phyloP scores from a whole-genome alignment of 768 basidiomycete genomes.

The Lentinula lateritia region DNA sequence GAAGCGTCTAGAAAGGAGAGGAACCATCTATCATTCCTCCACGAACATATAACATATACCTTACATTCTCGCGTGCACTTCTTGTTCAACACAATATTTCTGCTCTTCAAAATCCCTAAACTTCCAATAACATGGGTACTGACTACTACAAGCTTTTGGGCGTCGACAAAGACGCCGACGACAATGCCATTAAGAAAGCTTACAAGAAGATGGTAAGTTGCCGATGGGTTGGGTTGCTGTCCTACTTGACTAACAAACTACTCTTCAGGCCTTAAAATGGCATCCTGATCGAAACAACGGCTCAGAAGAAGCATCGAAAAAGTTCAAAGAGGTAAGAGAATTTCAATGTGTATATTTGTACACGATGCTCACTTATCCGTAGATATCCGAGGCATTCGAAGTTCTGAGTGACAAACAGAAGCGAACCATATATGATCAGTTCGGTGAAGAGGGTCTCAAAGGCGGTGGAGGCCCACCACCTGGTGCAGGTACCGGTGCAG shows the following conservation, averaged over 20 bases:
- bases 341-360: neutral
- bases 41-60: neutral
- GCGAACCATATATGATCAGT: slow-evolving; percentile 83
- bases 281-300: slow-evolving; percentile 91
- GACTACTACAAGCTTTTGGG: slow-evolving; percentile 90
- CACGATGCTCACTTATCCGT: neutral
- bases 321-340: slow-evolving; percentile 80
- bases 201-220: slow-evolving; percentile 85
- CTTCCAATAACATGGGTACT: slow-evolving; percentile 52
- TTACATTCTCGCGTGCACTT: neutral
- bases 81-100: neutral
- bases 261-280: slow-evolving; percentile 74
- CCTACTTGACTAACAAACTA: neutral
- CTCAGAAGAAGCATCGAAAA: slow-evolving; percentile 78
- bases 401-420: slow-evolving; percentile 87
- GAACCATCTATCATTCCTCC: neutral
- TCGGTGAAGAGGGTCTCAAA: slow-evolving; percentile 94
- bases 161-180: slow-evolving; percentile 62
- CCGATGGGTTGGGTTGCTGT: neutral
- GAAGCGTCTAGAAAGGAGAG: neutral
- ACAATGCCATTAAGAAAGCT: slow-evolving; percentile 89
- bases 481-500: slow-evolving; percentile 47
- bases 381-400: slow-evolving; percentile 96
- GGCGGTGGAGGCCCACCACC: slow-evolving; percentile 51
- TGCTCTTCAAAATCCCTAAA: neutral